Conservation (phyloP, 805 yeast genomes). For the Metschnikowia drakensbergensis region DNA sequence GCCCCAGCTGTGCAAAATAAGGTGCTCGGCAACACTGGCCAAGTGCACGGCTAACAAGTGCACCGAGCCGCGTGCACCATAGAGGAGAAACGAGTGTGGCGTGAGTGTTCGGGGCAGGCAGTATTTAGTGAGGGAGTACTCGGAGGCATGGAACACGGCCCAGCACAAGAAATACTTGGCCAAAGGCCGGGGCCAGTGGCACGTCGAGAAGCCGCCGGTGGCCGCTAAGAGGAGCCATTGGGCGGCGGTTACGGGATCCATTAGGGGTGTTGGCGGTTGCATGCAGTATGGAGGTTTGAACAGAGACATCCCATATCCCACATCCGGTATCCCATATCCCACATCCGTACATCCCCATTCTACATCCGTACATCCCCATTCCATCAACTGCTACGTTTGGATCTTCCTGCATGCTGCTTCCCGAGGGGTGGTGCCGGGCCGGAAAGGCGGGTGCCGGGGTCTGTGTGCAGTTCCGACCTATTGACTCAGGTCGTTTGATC, state of each 20-base stretch:
- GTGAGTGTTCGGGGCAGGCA: conserved; percentile 26
- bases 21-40: conserved; percentile 23
- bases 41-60: conserved; percentile 30
- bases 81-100: conserved; percentile 30
- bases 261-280: neutral
- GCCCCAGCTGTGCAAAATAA: conserved; percentile 8
- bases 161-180: conserved; percentile 20
- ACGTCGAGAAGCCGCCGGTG: neutral
- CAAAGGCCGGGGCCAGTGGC: conserved; percentile 2
- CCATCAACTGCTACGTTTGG: too few relatives aligned
- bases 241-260: conserved; percentile 5
- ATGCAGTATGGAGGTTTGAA: too few relatives aligned
- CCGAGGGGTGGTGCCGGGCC: too few relatives aligned
- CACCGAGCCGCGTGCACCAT: conserved; percentile 32
- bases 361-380: too few relatives aligned
- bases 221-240: conserved; percentile 6
- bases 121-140: conserved; percentile 24
- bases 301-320: too few relatives aligned
- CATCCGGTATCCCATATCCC: too few relatives aligned
- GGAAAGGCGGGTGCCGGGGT: too few relatives aligned
- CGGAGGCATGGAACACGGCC: conserved; percentile 23
- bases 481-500: too few relatives aligned
- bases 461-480: too few relatives aligned
- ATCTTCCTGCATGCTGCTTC: too few relatives aligned
- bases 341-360: too few relatives aligned